Conservation (phyloP, 164 flowering plant species). For the Nymphaea colorata region DNA sequence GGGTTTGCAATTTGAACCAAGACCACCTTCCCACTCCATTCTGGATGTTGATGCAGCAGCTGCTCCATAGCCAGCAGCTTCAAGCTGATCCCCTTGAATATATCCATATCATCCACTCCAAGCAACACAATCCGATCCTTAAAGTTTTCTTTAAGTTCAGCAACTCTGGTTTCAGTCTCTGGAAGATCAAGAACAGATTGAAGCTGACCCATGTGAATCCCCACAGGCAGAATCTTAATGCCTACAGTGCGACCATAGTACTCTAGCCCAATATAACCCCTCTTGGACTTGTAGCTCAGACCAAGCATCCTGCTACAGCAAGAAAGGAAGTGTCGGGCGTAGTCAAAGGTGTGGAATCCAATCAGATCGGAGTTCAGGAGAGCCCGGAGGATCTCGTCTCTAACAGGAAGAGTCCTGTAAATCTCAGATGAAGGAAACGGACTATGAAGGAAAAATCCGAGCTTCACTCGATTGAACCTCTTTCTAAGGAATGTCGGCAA, state of each 20-base stretch:
- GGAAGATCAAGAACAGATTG: constrained; percentile 32
- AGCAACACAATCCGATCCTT: constrained; percentile 32
- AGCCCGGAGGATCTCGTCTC: constrained; percentile 45
- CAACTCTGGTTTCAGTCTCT: constrained; percentile 30
- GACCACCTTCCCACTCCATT: constrained; percentile 39
- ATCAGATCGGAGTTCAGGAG: constrained; percentile 49
- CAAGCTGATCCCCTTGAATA: constrained; percentile 53
- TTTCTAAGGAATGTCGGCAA: constrained; percentile 49
- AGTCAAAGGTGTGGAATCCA: constrained; percentile 57
- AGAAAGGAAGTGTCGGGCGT: constrained; percentile 60
- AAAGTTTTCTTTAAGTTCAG: constrained; percentile 25
- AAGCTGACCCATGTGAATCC: constrained; percentile 50
- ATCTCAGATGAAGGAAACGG: constrained; percentile 63
- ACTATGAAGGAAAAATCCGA: constrained; percentile 54
- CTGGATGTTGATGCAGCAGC: constrained; percentile 38
- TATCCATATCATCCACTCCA: constrained; percentile 68
- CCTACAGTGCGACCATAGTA: constrained; percentile 53
- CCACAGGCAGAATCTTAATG: constrained; percentile 54
- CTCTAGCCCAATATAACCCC: constrained; percentile 55
- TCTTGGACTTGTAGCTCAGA: constrained; percentile 44
- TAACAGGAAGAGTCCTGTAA: constrained; percentile 47
- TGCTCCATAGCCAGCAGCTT: constrained; percentile 53
- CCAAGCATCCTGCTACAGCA: constrained; percentile 67
- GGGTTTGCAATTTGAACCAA: constrained; percentile 58
- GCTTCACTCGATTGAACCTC: constrained; percentile 43